Conservation (phyloP, 2,329 filamentous ascomycete genomes). For the Orbilia brochopaga region DNA sequence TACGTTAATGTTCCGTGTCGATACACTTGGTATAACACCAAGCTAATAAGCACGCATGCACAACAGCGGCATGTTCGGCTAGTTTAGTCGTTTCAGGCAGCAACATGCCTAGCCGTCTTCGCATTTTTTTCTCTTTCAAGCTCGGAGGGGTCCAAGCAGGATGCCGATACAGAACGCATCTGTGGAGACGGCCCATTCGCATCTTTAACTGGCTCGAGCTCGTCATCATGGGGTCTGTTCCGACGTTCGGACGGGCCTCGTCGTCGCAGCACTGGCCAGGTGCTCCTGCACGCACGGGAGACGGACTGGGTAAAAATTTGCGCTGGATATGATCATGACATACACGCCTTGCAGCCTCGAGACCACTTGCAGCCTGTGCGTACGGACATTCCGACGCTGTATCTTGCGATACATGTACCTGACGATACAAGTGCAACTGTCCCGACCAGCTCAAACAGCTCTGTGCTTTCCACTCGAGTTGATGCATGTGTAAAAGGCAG, state of each 20-base stretch:
- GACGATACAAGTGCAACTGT: background rate
- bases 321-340: background rate
- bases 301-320: background rate
- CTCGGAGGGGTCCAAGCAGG: conserved; percentile 3
- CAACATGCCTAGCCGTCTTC: conserved; percentile 30
- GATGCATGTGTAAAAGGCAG: background rate
- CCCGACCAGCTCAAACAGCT: background rate
- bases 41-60: background rate
- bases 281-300: conserved; percentile 1
- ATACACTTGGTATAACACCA: background rate
- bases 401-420: background rate
- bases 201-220: background rate
- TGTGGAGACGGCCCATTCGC: background rate
- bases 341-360: no score
- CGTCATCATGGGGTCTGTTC: background rate
- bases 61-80: conserved; percentile 18
- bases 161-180: no score
- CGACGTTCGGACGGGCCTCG: no score
- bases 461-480: background rate
- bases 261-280: background rate
- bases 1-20: background rate
- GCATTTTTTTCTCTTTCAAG: conserved; percentile 24
- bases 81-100: conserved; percentile 47
- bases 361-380: background rate
- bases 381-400: background rate